A percentile compares a stretch with the other conserved stretches of the same genome.
phyloP scores from a whole-genome alignment of 495 filamentous ascomycete species.

The Aspergillus mulundensis region DNA sequence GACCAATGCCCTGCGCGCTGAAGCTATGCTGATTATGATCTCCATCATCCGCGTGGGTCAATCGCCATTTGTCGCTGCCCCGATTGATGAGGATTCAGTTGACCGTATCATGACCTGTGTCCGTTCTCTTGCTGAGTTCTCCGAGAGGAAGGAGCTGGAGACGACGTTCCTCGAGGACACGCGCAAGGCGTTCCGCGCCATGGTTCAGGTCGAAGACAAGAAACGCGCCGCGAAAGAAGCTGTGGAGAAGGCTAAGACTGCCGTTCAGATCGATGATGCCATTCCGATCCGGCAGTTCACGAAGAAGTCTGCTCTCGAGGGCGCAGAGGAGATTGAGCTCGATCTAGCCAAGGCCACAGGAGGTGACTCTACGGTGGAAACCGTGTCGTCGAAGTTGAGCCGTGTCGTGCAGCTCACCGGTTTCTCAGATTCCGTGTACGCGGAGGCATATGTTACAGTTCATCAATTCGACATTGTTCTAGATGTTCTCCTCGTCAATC shows the following conservation, averaged over 20 bases:
- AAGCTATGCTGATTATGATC: slow-evolving; percentile 99
- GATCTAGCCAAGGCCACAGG: slow-evolving; percentile 94
- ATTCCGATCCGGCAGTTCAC: slow-evolving; percentile 87
- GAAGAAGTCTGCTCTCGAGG: slow-evolving; percentile 85
- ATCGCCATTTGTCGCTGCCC: slow-evolving; percentile 93
- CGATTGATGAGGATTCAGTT: slow-evolving; percentile 96
- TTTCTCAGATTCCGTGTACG: slow-evolving; percentile 98
- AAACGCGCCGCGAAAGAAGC: slow-evolving; percentile 91
- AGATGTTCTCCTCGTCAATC: slow-evolving; percentile 95
- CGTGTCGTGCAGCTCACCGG: slow-evolving; percentile 96
- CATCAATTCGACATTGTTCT: slow-evolving; percentile 99
- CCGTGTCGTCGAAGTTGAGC: slow-evolving; percentile 88
- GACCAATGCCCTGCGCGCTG: slow-evolving; percentile 90
- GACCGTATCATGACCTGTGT: slow-evolving; percentile 98
- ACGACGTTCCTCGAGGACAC: slow-evolving; percentile 94
- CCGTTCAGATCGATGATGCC: slow-evolving; percentile 92
- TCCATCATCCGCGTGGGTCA: slow-evolving; percentile 97
- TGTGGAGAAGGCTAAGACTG: slow-evolving; percentile 85
- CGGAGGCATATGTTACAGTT: slow-evolving; percentile 96
- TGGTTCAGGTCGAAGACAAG: slow-evolving; percentile 97
- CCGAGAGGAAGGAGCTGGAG: slow-evolving; percentile 82
- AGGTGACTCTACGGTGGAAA: slow-evolving; percentile 78
- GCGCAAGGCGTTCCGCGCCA: slow-evolving; percentile 92
- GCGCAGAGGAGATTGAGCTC: slow-evolving; percentile 76
- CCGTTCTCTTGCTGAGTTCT: slow-evolving; percentile 87